Base-by-base conservation (phyloP, 768 basidiomycete genomes). In the Favolaschia claudopus region DNA sequence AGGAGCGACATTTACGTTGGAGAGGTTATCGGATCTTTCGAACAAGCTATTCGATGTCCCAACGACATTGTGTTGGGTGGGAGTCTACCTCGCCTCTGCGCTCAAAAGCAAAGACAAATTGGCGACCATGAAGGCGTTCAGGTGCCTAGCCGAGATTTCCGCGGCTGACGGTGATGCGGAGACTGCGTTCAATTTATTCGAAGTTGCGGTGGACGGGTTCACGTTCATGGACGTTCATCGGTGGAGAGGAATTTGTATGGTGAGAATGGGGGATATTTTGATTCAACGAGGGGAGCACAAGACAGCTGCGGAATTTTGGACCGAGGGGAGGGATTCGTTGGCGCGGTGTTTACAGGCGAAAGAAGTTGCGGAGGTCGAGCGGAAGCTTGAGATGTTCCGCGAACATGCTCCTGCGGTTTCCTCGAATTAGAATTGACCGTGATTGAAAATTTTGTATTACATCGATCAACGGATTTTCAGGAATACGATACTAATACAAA, bases 401-500 rank as follows among this genome's bases (percentile, higher is more conserved):
- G n/a, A n/a, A n/a, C n/a, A n/a, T n/a, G n/a, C n/a, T n/a, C n/a
- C n/a, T n/a, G n/a, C n/a, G n/a, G n/a, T n/a, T n/a, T n/a, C n/a
- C n/a, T n/a, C n/a, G n/a, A n/a, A n/a, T n/a, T n/a, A n/a, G n/a
- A n/a, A n/a, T n/a, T n/a, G n/a, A n/a, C n/a, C n/a, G n/a, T n/a
- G n/a, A n/a, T n/a, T n/a, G n/a, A n/a, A n/a, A n/a, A n/a, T n/a
- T n/a, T n/a, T n/a, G n/a, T n/a, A n/a, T n/a, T n/a, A n/a, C n/a
- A n/a, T n/a, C n/a, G n/a, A n/a, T 37, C 53, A 44, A 55, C 54
- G 32, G 39, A 55, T 55, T 36, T 46, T 46, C 54, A 46, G 47
- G 28, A 56, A 56, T 46, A 55, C 25, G 46, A 39, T 58, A 37
- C 48, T 58, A 58, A 34, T 7, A 56, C 55, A 50, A 50, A 58